Evolutionary conservation across 352 stramenopile species (phyloP), one percentile per base, ranked within the genome.

Genomic region (Pythium plurisporium): DNA sequence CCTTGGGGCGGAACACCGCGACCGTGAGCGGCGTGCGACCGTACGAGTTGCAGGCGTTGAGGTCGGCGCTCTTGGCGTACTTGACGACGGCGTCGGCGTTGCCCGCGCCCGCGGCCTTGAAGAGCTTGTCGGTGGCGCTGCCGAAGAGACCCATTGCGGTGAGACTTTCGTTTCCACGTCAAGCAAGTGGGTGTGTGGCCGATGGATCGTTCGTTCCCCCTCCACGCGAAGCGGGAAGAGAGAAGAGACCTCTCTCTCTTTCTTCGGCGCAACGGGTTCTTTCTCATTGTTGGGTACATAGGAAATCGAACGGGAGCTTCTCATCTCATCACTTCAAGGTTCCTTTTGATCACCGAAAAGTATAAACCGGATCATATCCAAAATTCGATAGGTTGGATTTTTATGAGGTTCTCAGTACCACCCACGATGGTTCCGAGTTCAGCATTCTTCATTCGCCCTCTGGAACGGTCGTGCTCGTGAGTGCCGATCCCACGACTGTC

Each of bases 121-220:
- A 57, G 37, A 57, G 50, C 50, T 49, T 57, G 36, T 57, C 50
- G 25, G 50, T 48, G 15, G 14, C 36, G n/a, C 27, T 57, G 15
- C 50, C 25, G 26, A 57, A 57, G 25, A 57, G 50, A 15, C 37
- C 37, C 50, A 57, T 57, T n/a, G n/a, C n/a, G n/a, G n/a, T n/a
- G n/a, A n/a, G n/a, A n/a, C n/a, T n/a, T n/a, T n/a, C n/a, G n/a
- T n/a, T n/a, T n/a, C n/a, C n/a, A n/a, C n/a, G n/a, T n/a, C n/a
- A n/a, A n/a, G n/a, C n/a, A n/a, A n/a, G n/a, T n/a, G n/a, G n/a
- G n/a, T n/a, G n/a, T n/a, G n/a, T n/a, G n/a, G n/a, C n/a, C n/a
- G n/a, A n/a, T n/a, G n/a, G n/a, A n/a, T n/a, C n/a, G n/a, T n/a
- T n/a, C n/a, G n/a, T n/a, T n/a, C n/a, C n/a, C n/a, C n/a, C n/a